Percentiles rank a stretch among this genome's conserved stretches.
Conservation (phyloP, 768 basidiomycete genomes). For the Leccinum truebloodii region DNA sequence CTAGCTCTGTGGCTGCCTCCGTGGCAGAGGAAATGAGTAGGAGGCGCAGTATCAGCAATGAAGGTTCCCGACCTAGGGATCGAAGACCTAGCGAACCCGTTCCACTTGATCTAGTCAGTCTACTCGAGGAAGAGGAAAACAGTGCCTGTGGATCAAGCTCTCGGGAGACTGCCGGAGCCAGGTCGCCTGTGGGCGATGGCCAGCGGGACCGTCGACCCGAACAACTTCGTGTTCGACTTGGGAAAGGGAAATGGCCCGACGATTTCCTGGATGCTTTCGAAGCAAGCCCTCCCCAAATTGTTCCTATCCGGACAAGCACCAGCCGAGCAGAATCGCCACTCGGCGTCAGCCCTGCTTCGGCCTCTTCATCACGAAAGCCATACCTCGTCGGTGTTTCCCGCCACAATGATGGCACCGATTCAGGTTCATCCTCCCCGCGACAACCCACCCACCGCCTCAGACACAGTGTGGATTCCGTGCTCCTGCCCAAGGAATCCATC, state of each 20-base stretch:
- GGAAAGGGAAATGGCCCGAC: slow-evolving; percentile 83
- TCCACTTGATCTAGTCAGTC: slow-evolving; percentile 60
- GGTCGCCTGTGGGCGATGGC: slow-evolving; percentile 20
- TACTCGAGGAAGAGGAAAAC: slow-evolving; percentile 68
- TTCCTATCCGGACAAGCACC: slow-evolving; percentile 25
- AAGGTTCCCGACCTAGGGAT: slow-evolving; percentile 45
- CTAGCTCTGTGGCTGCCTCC: slow-evolving; percentile 54
- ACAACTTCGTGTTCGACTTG: slow-evolving; percentile 52
- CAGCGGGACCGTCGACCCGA: slow-evolving; percentile 29
- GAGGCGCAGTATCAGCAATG: slow-evolving; percentile 35
- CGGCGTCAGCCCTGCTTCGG: slow-evolving; percentile 37
- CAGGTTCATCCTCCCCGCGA: slow-evolving; percentile 39
- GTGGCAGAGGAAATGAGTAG: slow-evolving; percentile 42
- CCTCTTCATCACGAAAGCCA: slow-evolving; percentile 56
- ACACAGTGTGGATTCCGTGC: slow-evolving; percentile 58
- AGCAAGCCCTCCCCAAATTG: slow-evolving; percentile 30
- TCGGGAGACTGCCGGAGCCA: slow-evolving; percentile 32
- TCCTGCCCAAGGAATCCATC: slow-evolving; percentile 51
- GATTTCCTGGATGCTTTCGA: slow-evolving; percentile 70
- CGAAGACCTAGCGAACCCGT: slow-evolving; percentile 65
- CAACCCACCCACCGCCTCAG: slow-evolving; percentile 64
- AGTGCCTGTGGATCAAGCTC: slow-evolving; percentile 50
- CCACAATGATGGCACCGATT: slow-evolving; percentile 49
- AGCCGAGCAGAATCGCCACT: slow-evolving; percentile 25
- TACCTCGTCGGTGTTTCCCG: slow-evolving; percentile 50